These are phyloP conservation scores for Saturnispora zaruensis DNA, from an alignment of 805 yeast genomes.

Conservation along the genomic window DNA sequence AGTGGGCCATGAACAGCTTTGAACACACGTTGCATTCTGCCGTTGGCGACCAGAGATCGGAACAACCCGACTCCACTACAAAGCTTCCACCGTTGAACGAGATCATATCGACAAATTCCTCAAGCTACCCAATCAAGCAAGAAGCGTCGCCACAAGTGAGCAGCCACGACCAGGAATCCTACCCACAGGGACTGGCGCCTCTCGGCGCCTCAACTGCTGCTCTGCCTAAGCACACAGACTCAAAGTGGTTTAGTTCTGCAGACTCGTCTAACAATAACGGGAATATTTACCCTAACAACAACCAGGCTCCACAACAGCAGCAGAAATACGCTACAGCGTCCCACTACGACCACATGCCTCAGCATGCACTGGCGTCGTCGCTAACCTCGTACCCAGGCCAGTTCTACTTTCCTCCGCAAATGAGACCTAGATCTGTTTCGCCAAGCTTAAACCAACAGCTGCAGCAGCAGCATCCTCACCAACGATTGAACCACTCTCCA, in stretches of 20 bases:
- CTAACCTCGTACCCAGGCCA: background rate
- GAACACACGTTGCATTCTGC: background rate
- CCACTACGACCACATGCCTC: background rate
- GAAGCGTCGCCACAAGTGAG: background rate
- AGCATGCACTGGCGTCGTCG: background rate
- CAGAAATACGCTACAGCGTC: background rate
- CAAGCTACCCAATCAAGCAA: background rate
- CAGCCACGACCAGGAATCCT: background rate
- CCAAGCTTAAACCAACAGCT: constrained; percentile 4
- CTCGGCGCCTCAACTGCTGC: background rate
- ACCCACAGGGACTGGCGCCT: background rate
- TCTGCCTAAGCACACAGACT: background rate
- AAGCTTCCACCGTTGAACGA: constrained; percentile 4
- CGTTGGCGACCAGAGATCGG: background rate
- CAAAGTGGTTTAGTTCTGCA: background rate
- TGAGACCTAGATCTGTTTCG: background rate
- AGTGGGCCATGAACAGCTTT: background rate
- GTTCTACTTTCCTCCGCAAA: background rate
- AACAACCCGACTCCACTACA: background rate
- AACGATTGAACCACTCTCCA: background rate
- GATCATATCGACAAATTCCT: background rate
- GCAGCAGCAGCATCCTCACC: constrained; percentile 1
- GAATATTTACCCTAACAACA: background rate
- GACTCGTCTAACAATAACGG: background rate
- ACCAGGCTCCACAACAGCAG: background rate